phyloP scores from a whole-genome alignment of 148 eudicot genomes.

The Diospyros lotus region DNA sequence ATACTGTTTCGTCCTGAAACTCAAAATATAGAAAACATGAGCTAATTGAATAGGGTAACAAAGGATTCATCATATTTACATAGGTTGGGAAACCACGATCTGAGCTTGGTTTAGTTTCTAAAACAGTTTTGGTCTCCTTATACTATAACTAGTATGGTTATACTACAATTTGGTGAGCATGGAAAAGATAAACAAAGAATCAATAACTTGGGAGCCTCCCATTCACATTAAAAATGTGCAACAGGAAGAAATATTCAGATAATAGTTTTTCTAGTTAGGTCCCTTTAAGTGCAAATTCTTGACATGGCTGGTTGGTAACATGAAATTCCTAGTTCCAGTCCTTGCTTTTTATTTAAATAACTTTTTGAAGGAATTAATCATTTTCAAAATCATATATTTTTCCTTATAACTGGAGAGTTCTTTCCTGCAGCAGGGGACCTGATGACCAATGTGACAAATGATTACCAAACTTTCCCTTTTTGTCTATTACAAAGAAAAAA shows the following conservation, averaged over 20 bases:
- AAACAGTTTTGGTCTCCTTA: not conserved
- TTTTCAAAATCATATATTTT: too few species aligned
- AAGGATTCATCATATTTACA: not conserved
- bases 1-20: constrained; percentile 67
- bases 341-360: not conserved
- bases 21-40: not conserved
- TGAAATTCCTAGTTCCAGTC: not conserved
- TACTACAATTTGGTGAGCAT: not conserved
- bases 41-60: not conserved
- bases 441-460: too few species aligned
- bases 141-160: not conserved
- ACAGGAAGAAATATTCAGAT: too few species aligned
- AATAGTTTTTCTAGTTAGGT: not conserved
- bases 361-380: too few species aligned
- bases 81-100: not conserved
- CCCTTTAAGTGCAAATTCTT: not conserved
- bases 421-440: too few species aligned
- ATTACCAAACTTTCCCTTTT: too few species aligned
- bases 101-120: not conserved
- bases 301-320: not conserved
- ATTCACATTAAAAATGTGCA: too few species aligned
- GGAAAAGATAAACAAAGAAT: not conserved
- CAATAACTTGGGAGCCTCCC: not conserved
- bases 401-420: too few species aligned
- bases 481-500: too few species aligned